phyloP scores from a whole-genome alignment of 2,329 filamentous ascomycete species.

The Ophiostoma angusticollis region DNA sequence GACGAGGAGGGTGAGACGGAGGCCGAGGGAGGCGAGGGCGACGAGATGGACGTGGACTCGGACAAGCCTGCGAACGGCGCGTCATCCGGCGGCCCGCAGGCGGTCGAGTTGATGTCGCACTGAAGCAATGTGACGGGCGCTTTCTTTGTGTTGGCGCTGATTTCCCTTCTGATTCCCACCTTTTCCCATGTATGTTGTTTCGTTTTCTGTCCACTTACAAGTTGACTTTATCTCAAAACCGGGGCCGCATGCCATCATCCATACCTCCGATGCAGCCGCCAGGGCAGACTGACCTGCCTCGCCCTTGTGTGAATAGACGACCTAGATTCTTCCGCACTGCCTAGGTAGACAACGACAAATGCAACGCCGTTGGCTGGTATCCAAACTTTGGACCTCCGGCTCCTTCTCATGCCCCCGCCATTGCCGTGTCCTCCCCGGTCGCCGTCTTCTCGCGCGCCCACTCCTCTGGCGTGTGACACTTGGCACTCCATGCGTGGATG shows the following conservation, averaged over 20 bases:
- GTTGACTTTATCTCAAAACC: too few relatives aligned
- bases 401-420: conserved; percentile 24
- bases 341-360: too few relatives aligned
- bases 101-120: conserved; percentile 19
- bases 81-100: conserved; percentile 8
- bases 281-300: too few relatives aligned
- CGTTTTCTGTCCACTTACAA: too few relatives aligned
- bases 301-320: too few relatives aligned
- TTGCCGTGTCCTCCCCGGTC: conserved; percentile 43
- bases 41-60: conserved; percentile 26
- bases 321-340: too few relatives aligned
- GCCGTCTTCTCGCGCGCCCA: conserved; percentile 50
- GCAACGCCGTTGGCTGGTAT: too few relatives aligned
- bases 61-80: conserved; percentile 14
- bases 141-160: too few relatives aligned
- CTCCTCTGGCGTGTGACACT: conserved; percentile 84
- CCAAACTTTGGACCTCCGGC: too few relatives aligned
- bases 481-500: conserved; percentile 92
- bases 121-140: conserved; percentile 2
- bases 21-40: conserved; percentile 17
- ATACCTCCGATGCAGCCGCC: too few relatives aligned
- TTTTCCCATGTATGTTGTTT: too few relatives aligned
- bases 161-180: conserved; percentile 24
- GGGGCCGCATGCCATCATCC: too few relatives aligned
- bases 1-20: conserved; percentile 19